Base-by-base conservation (phyloP, 2,329 filamentous ascomycete genomes). In the Trichocomaceae sp. region DNA sequence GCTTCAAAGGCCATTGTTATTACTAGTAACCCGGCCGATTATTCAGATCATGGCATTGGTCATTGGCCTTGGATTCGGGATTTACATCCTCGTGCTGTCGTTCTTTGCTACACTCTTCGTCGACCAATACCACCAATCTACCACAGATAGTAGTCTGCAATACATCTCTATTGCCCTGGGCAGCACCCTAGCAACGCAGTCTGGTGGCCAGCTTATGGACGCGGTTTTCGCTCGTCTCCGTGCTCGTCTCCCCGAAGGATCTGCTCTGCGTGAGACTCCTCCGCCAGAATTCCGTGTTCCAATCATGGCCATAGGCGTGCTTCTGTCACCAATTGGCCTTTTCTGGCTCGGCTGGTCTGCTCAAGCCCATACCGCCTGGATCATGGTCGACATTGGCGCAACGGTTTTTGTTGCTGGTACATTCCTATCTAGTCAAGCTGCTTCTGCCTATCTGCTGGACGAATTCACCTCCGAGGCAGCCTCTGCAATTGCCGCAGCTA, bases 401-500 rank as follows among this genome's bases (percentile, higher is more conserved):
- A 70, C 73, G 1, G 71, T 83, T 2, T 79, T 83, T n/a, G 78
- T 80, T 0, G 68, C 75, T 0, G 82, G 81, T 0, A 48, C 41
- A 41, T 55, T 55, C 9, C 41, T 57, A 15, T 47, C 52, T n/a
- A 77, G 81, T 29, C 63, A 65, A 63, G 78, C 78, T 42, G 75
- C 79, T 39, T 78, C 81, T 46, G 82, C 81, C 5, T 86, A 86
- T 60, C 73, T 86, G 1, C 77, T 86, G 13, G 82, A 85, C 54
- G 70, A 72, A 0, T 79, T 74, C 56, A 73, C 75, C 0, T 65
- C 71, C 0, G 75, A 75, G 29, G 73, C 77, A 0, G 77, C 77
- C 0, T 73, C 69, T 53, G 78, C 78, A 0, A 76, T 78, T 41
- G 81, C 79, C 0, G 81, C 79, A 0, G 78, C 77, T 10, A 79